These are phyloP conservation scores for Metrosideros polymorpha DNA, from an alignment of 441 rosid species.

Conservation along the genomic window DNA sequence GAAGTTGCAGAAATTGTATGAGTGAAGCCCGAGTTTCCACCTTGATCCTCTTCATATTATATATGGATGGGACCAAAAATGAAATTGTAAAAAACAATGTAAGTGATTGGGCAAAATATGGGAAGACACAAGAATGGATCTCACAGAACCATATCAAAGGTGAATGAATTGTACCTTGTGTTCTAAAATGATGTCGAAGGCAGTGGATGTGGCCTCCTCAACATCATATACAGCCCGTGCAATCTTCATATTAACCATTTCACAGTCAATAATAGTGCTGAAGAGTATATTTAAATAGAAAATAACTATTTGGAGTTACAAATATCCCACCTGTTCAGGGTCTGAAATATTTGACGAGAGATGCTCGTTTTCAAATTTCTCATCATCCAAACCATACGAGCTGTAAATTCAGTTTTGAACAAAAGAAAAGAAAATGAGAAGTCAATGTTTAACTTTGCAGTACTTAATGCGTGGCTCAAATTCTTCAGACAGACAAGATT, in stretches of 20 bases:
- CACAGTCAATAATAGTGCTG: neutral
- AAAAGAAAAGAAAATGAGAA: neutral
- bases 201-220: conserved; percentile 80
- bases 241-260: conserved; percentile 37
- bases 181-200: conserved; percentile 63
- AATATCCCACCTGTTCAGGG: conserved; percentile 47
- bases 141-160: neutral
- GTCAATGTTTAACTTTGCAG: neutral
- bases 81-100: neutral
- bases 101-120: neutral
- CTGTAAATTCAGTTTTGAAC: conserved; percentile 29
- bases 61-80: neutral
- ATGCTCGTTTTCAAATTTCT: conserved; percentile 67
- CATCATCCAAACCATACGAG: conserved; percentile 72
- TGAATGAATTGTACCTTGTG: conserved; percentile 45
- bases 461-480: neutral
- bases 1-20: conserved; percentile 73
- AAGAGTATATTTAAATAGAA: conserved; percentile 1
- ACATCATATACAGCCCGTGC: conserved; percentile 84
- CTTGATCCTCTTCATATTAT: conserved; percentile 55
- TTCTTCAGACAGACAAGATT: neutral
- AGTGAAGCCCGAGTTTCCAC: conserved; percentile 73
- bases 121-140: neutral
- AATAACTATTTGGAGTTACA: neutral
- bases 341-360: conserved; percentile 55